phyloP scores from a whole-genome alignment of 495 filamentous ascomycete genomes.

The Neurospora discreta region DNA sequence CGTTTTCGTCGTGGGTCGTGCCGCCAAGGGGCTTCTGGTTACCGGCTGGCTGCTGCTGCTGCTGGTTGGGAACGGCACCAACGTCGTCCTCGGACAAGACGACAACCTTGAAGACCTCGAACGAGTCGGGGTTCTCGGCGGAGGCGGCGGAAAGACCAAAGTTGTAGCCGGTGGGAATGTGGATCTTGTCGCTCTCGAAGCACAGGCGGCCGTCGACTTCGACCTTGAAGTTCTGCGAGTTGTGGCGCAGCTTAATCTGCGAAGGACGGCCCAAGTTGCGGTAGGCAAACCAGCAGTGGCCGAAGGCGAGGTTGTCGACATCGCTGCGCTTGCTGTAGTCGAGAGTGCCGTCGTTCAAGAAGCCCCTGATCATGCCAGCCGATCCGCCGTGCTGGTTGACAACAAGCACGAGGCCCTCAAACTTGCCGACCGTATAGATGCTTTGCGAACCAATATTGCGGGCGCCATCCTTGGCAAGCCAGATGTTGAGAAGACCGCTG shows the following conservation, averaged over 20 bases:
- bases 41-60: conserved; percentile 11
- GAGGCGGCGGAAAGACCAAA: conserved; percentile 83
- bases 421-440: conserved; percentile 70
- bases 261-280: conserved; percentile 82
- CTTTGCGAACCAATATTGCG: conserved; percentile 54
- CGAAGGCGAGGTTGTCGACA: conserved; percentile 82
- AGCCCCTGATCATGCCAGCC: conserved; percentile 73
- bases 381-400: conserved; percentile 80
- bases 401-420: conserved; percentile 79
- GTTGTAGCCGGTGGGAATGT: conserved; percentile 67
- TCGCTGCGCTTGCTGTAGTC: conserved; percentile 71
- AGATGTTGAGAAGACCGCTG: conserved; percentile 84
- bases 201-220: conserved; percentile 72
- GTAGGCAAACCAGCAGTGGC: conserved; percentile 83
- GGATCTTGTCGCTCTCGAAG: conserved; percentile 71
- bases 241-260: conserved; percentile 61
- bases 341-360: conserved; percentile 81
- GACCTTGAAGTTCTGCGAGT: conserved; percentile 56
- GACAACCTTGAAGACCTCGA: conserved; percentile 82
- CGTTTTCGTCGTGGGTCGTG: neutral
- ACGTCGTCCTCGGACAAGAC: conserved; percentile 41
- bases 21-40: neutral
- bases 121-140: conserved; percentile 85
- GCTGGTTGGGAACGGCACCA: conserved; percentile 9
- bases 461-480: conserved; percentile 71